Evolutionary conservation across 2,329 filamentous ascomycete species (phyloP), one percentile per base, ranked within the genome.

Genomic region (Xylaria sp.): DNA sequence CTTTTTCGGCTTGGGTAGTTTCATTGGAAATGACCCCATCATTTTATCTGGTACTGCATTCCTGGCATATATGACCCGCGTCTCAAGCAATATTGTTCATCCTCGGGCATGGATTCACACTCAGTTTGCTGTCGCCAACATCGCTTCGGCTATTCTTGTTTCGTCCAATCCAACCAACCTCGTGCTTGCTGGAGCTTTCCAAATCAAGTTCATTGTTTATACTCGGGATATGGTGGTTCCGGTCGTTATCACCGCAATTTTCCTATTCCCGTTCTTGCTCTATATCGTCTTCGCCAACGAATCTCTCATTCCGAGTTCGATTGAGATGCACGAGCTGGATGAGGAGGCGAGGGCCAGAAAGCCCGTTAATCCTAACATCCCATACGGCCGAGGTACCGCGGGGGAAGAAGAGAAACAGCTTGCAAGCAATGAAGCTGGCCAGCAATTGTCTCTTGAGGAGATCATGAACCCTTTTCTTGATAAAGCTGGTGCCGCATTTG

Each of bases 221-320:
- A 93, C 91, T 0, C 91, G 89, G n/a, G 92, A 93, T 75, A 91
- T 93, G 86, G 90, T 93, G 20, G 89, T 93, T 0, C 91, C 91
- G 0, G 90, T 92, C 0, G 80, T 92, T 25, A 81, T 86, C n/a
- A 93, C 91, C 0, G 90, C 86, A 2, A 83, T 93, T 18, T 80
- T 92, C 0, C 79, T 93, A 2, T 93, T 92, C 60, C 91, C 91
- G 0, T 91, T 92, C 71, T 78, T 94, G 4, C 81, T 93, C 0
- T 93, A 91, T 74, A 84, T 92, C 64, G 85, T 93, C 20, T 94
- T 93, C 71, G 85, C 86, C 1, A 84, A 90, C 67, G 85, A 90
- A 58, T 79, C 83, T 1, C 85, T 93, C 9, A 90, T 93, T 6
- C 91, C 91, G 0, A 78, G 81, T 1, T 86, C 84, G 0, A 93